phyloP scores from a whole-genome alignment of 345 rosid species.

The Litchi chinensis region DNA sequence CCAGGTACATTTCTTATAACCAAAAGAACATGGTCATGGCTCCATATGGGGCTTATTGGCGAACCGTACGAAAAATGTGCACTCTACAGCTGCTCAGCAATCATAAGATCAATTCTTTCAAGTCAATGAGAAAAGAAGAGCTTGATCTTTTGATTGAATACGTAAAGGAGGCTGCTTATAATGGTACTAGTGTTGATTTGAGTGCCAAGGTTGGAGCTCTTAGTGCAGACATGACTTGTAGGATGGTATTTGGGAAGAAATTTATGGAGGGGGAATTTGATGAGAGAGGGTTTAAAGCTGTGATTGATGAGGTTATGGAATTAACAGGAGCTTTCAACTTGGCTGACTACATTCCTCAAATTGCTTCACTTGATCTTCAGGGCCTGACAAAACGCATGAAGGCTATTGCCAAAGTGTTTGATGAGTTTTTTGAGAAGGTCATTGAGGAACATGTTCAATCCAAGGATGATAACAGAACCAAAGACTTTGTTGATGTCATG shows the following conservation, averaged over 20 bases:
- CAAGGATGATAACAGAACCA: too few relatives aligned
- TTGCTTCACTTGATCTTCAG: conserved; percentile 33
- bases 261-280: conserved; percentile 31
- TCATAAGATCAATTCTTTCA: too few relatives aligned
- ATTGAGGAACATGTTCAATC: too few relatives aligned
- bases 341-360: conserved; percentile 32
- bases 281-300: conserved; percentile 22
- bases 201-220: conserved; percentile 26
- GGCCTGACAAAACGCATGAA: conserved; percentile 38
- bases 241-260: conserved; percentile 25
- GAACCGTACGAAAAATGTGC: too few relatives aligned
- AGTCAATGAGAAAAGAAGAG: conserved; percentile 29
- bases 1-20: too few relatives aligned
- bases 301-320: conserved; percentile 27
- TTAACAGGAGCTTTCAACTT: conserved; percentile 25
- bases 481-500: too few relatives aligned
- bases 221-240: conserved; percentile 28
- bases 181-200: conserved; percentile 12
- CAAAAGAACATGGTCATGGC: too few relatives aligned
- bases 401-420: conserved; percentile 30
- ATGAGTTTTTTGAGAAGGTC: conserved; percentile 20
- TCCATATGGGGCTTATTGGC: too few relatives aligned
- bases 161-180: too few relatives aligned
- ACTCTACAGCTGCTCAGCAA: too few relatives aligned
- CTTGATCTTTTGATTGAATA: conserved; percentile 15